Evolutionary conservation across 257 asterid genomes (phyloP).

Genomic region (Capsicum chinense): DNA sequence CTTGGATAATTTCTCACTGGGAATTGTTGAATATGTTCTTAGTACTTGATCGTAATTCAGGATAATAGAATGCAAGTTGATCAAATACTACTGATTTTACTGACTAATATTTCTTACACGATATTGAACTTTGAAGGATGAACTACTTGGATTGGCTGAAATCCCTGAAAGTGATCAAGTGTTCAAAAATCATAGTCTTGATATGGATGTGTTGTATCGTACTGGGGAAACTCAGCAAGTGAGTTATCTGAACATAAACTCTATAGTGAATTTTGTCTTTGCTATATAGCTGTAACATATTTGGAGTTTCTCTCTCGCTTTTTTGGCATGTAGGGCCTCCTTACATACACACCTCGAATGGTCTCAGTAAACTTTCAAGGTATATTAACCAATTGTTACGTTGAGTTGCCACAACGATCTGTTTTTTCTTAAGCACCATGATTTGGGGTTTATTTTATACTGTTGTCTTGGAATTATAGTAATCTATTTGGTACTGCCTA

Average conservation of each 20-base stretch:
- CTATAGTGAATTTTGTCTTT: conserved; percentile 24
- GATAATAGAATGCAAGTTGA: background rate
- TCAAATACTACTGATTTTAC: conserved; percentile 12
- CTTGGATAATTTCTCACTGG: conserved; percentile 1
- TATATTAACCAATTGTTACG: conserved; percentile 33
- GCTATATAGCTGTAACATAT: conserved; percentile 15
- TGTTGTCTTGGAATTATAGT: background rate
- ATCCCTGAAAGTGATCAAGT: conserved; percentile 54
- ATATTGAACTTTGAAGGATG: conserved; percentile 62
- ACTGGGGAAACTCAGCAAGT: conserved; percentile 91
- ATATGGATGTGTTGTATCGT: conserved; percentile 84
- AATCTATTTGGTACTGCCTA: background rate
- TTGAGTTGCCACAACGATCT: conserved; percentile 26
- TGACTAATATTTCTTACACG: conserved; percentile 32
- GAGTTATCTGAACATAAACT: background rate
- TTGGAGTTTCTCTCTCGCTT: background rate
- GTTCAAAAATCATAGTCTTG: conserved; percentile 64
- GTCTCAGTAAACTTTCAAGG: conserved; percentile 89
- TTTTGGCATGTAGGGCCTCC: conserved; percentile 64
- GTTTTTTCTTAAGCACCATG: background rate
- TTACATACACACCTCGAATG: conserved; percentile 90
- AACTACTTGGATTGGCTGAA: conserved; percentile 90
- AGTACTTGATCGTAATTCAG: background rate
- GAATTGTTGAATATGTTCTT: background rate
- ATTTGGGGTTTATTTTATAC: background rate